Base-by-base conservation (phyloP, 768 basidiomycete species). In the Hortiboletus flavorubellus region DNA sequence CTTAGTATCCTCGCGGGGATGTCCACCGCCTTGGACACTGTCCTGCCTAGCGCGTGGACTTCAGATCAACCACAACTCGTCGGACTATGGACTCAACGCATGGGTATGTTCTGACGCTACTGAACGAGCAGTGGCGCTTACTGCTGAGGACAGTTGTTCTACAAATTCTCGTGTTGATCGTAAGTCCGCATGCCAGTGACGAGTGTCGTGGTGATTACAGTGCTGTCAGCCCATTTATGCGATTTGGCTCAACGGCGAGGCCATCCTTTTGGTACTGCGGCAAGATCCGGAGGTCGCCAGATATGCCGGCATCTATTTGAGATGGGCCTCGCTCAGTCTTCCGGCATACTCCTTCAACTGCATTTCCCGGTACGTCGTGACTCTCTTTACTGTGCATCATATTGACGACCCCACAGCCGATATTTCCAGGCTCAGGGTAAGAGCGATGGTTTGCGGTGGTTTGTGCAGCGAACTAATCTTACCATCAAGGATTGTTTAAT, bases 31-130 rank as follows among this genome's bases (percentile, higher is more conserved):
- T 81, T 99, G 33, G 97, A 99, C 67, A 95, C 96, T 0, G 80
- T 99, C 66, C 81, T 98, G 2, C 96, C 97, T 0, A 83, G 91
- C 40, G 94, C 96, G 10, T 99, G 91, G 93, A 95, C 97, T 0
- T 93, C 92, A 3, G 67, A 81, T 4, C 84, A 91, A 26, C 96
- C 95, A 0, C 76, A 86, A 5, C 77, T 92, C 0, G 93, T 98
- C 12, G 94, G 94, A 4, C 77, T 96, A 2, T 96, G 93, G 94
- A 75, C 88, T 12, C 92, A 95, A 68, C 77, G 94, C 56, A 94
- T 93, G 91, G 76, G 88, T 89, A 59, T 42, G 56, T 57, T 14
- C n/a, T 9, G 23, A 38, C 4, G 16, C 11, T 18, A 16, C 34
- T 39, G 3, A 29, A n/a, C 34, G 12, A 43, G n/a, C 14, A 8